Percentiles rank a stretch among this genome's conserved stretches.
phyloP scores from a whole-genome alignment of 75 land plant genomes.

The Cunninghamia lanceolata region DNA sequence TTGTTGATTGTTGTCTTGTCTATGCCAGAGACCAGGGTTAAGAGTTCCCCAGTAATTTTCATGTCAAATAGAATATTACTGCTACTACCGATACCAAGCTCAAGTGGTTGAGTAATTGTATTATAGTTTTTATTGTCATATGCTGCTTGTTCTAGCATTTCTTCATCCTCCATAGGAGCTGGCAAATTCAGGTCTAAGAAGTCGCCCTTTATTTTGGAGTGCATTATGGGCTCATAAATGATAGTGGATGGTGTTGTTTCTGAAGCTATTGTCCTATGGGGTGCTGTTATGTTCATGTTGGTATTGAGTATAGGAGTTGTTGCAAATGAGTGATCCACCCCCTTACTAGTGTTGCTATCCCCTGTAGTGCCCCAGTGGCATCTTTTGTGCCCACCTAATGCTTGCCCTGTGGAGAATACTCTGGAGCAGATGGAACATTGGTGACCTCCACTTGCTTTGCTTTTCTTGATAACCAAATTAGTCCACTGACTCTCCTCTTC shows the following conservation, averaged over 20 bases:
- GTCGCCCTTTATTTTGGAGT: background rate
- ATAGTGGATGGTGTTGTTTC: background rate
- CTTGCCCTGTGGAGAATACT: constrained; percentile 50
- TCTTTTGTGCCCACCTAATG: constrained; percentile 61
- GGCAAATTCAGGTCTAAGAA: constrained; percentile 20
- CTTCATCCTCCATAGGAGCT: constrained; percentile 22
- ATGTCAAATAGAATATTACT: background rate
- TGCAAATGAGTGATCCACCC: constrained; percentile 19
- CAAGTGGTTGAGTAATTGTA: background rate
- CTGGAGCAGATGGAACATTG: constrained; percentile 43
- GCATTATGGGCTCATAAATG: background rate
- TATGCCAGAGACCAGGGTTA: background rate
- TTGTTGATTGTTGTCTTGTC: background rate
- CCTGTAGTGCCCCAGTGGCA: constrained; percentile 42
- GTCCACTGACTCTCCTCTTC: background rate
- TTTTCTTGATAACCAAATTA: background rate
- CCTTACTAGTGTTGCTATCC: background rate
- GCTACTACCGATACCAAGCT: background rate
- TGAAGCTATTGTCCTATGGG: background rate
- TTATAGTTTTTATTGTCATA: background rate
- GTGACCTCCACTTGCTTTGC: constrained; percentile 25
- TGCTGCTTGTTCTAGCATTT: background rate
- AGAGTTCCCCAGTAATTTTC: background rate
- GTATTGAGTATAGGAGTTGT: background rate
- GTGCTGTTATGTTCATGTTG: background rate